Conservation (phyloP, 2,329 filamentous ascomycete species). For the Colletotrichum simmondsii region DNA sequence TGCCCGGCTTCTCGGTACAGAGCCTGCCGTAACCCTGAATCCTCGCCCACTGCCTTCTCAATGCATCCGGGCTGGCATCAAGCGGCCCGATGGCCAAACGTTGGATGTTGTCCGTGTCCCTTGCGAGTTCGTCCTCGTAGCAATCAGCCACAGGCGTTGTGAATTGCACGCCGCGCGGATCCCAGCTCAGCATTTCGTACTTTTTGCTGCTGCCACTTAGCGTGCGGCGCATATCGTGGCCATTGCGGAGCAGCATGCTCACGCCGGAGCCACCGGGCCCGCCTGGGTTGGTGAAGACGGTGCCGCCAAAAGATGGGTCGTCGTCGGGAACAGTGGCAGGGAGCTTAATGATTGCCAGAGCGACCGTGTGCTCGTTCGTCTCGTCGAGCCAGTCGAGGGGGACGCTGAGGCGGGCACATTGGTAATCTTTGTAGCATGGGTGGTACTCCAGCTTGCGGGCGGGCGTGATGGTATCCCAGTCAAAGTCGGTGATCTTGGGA, state of each 20-base stretch:
- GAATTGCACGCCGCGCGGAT: constrained; percentile 53
- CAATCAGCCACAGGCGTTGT: constrained; percentile 52
- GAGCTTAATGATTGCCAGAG: constrained; percentile 53
- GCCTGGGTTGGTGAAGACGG: constrained; percentile 57
- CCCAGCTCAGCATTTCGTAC: constrained; percentile 56
- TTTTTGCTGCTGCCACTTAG: constrained; percentile 42
- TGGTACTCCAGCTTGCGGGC: constrained; percentile 49
- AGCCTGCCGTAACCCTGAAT: constrained; percentile 40
- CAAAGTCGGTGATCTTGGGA: constrained; percentile 38
- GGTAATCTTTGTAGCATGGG: constrained; percentile 49
- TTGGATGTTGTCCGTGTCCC: constrained; percentile 44
- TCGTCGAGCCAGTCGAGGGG: constrained; percentile 53
- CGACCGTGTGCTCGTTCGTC: constrained; percentile 42
- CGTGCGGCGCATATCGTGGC: constrained; percentile 32
- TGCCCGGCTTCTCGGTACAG: constrained; percentile 39
- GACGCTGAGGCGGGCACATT: constrained; percentile 55
- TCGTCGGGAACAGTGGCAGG: constrained; percentile 50
- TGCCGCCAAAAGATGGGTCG: constrained; percentile 53
- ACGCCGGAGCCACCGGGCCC: constrained; percentile 57
- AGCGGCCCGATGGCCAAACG: constrained; percentile 44
- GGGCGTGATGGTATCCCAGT: constrained; percentile 50
- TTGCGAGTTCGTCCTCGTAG: constrained; percentile 45
- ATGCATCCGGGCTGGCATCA: constrained; percentile 20
- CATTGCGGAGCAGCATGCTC: constrained; percentile 38
- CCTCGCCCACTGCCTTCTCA: constrained; percentile 22